Conservation (phyloP, 805 yeast species). For the Cyberlindnera petersonii region DNA sequence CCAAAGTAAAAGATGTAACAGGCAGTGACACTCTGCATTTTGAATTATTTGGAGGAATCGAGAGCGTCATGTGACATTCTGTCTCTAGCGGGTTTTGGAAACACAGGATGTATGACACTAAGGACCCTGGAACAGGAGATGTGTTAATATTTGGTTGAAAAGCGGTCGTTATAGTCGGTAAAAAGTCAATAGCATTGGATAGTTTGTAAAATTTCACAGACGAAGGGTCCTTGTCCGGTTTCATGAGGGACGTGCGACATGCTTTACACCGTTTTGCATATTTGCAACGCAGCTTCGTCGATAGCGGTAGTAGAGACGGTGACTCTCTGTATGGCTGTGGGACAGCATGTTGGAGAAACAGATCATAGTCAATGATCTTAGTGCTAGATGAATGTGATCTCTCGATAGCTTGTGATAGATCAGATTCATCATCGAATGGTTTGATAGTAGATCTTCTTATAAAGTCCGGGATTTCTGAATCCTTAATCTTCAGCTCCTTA, state of each 20-base stretch:
- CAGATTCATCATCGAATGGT: constrained; percentile 5
- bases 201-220: constrained; percentile 28
- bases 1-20: constrained; percentile 16
- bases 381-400: neutral
- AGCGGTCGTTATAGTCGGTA: constrained; percentile 19
- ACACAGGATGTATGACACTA: constrained; percentile 7
- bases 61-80: constrained; percentile 11
- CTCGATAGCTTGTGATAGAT: neutral
- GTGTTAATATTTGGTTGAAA: constrained; percentile 3
- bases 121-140: neutral
- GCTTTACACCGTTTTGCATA: constrained; percentile 27
- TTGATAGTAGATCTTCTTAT: constrained; percentile 13
- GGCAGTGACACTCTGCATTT: constrained; percentile 20
- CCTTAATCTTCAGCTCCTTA: constrained; percentile 15
- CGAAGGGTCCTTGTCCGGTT: constrained; percentile 25
- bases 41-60: constrained; percentile 8
- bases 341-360: constrained; percentile 5
- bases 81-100: constrained; percentile 20
- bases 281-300: constrained; percentile 22
- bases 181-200: constrained; percentile 25
- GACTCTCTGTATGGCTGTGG: constrained; percentile 3
- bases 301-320: constrained; percentile 12
- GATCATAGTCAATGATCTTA: constrained; percentile 3
- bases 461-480: constrained; percentile 15
- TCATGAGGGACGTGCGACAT: constrained; percentile 26